Percentiles rank a stretch among this genome's conserved stretches.
phyloP scores from a whole-genome alignment of 2,329 filamentous ascomycete genomes.

The Trichoderma polysporum region DNA sequence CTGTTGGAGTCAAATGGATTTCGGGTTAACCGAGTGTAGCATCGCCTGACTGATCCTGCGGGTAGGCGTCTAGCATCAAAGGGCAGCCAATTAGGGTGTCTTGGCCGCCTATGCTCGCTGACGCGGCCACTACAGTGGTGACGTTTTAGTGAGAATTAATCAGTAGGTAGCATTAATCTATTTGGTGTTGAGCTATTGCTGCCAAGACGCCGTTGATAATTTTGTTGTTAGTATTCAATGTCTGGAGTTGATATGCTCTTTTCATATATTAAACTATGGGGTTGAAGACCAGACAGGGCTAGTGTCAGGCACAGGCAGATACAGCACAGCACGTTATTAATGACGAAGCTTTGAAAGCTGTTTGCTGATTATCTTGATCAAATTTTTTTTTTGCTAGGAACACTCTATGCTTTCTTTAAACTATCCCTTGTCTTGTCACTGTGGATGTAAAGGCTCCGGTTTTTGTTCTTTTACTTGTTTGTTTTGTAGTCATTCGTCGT shows the following conservation, averaged over 20 bases:
- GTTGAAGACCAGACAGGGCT: neutral
- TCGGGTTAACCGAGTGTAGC: neutral
- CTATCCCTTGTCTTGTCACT: neutral
- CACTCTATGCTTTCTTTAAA: neutral
- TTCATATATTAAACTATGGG: too few relatives aligned
- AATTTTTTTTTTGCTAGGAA: neutral
- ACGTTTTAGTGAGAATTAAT: neutral
- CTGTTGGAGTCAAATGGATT: neutral
- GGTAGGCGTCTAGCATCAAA: neutral
- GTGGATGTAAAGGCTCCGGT: neutral
- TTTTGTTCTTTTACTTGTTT: conserved; percentile 8
- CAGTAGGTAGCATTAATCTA: neutral
- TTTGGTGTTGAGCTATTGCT: neutral
- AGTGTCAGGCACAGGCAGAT: neutral
- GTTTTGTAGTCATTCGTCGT: neutral
- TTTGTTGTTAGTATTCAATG: neutral
- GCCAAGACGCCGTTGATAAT: neutral
- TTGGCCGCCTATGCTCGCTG: neutral
- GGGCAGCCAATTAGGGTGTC: neutral
- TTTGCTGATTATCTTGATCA: neutral
- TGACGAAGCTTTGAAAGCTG: neutral
- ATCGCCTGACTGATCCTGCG: neutral
- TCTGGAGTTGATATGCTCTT: neutral
- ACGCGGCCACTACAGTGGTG: conserved; percentile 11
- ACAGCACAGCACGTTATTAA: neutral